These are phyloP conservation scores for Globisporangium cystogenes DNA, from an alignment of 352 stramenopile species.

Conservation along the genomic window DNA sequence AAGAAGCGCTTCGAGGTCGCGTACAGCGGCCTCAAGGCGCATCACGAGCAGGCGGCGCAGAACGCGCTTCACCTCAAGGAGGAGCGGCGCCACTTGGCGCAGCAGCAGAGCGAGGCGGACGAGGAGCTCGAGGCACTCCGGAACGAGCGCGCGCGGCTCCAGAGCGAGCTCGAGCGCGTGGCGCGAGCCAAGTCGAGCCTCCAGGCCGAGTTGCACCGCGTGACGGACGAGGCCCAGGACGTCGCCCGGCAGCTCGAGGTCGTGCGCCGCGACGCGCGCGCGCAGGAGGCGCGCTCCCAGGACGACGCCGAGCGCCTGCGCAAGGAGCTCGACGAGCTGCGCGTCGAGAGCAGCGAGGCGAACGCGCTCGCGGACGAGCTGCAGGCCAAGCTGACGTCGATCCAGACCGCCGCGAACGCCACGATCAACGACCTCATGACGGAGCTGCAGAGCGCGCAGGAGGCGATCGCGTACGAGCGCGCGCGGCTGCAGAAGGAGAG, in stretches of 20 bases:
- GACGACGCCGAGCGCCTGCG: slow-evolving; percentile 36
- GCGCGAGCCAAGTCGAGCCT: slow-evolving; percentile 37
- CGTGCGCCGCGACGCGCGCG: slow-evolving; percentile 39
- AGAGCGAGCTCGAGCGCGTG: slow-evolving; percentile 40
- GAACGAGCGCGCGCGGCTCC: slow-evolving; percentile 17
- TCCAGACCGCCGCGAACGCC: slow-evolving; percentile 69
- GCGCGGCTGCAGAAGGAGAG: slow-evolving; percentile 43
- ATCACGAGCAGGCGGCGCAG: slow-evolving; percentile 23
- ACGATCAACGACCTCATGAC: slow-evolving; percentile 71
- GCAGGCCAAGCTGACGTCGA: slow-evolving; percentile 58
- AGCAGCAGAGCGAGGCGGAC: slow-evolving; percentile 26
- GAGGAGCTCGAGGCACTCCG: slow-evolving; percentile 19
- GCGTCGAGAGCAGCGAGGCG: slow-evolving; percentile 32
- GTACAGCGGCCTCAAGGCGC: slow-evolving; percentile 13
- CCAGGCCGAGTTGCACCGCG: slow-evolving; percentile 48
- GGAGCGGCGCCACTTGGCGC: slow-evolving; percentile 20
- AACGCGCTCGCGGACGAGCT: slow-evolving; percentile 42
- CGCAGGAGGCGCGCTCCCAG: slow-evolving; percentile 28
- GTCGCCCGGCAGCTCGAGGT: slow-evolving; percentile 58
- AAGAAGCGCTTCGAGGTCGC: slow-evolving; percentile 36
- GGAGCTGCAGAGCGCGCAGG: slow-evolving; percentile 54
- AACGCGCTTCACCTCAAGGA: slow-evolving; percentile 28
- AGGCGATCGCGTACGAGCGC: slow-evolving; percentile 49
- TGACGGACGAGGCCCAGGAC: slow-evolving; percentile 52
- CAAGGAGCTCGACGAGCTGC: slow-evolving; percentile 44